Conservation (phyloP, 768 basidiomycete genomes). For the Pleurotus sapidus region DNA sequence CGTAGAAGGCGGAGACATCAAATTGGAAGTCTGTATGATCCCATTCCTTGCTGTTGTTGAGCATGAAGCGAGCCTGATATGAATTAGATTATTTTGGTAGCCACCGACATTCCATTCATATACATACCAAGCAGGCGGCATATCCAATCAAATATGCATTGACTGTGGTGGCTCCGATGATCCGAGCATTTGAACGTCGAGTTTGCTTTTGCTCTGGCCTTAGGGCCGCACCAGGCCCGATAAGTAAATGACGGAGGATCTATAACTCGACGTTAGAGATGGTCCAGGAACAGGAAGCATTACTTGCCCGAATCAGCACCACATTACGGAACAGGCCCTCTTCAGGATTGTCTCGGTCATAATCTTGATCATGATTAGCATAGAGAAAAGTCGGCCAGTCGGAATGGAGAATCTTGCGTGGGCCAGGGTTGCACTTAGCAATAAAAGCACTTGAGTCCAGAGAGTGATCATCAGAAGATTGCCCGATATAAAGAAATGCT, state of each 20-base stretch:
- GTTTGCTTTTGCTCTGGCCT: constrained; percentile 6
- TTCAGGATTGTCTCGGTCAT: background rate
- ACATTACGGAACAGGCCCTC: constrained; percentile 2
- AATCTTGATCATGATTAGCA: background rate
- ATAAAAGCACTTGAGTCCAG: background rate
- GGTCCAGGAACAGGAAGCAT: background rate
- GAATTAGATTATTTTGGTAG: background rate
- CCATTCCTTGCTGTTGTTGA: constrained; percentile 15
- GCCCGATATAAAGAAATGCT: background rate
- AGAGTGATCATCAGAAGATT: background rate
- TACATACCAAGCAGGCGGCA: constrained; percentile 23
- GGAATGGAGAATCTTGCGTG: background rate
- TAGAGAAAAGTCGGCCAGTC: constrained; percentile 6
- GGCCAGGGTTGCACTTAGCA: background rate
- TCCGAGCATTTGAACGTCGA: background rate
- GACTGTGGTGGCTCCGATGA: constrained; percentile 14
- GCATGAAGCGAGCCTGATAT: constrained; percentile 18
- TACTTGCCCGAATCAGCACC: background rate
- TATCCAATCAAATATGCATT: constrained; percentile 26
- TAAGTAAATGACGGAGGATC: constrained; percentile 10
- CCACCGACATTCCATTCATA: background rate
- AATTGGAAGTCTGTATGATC: constrained; percentile 14
- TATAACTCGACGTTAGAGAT: background rate
- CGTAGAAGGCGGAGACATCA: constrained; percentile 14
- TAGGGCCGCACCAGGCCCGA: background rate